Evolutionary conservation across 2,329 filamentous ascomycete genomes (phyloP), one percentile per base, ranked within the genome.

Genomic region (Penicillium oxalicum): DNA sequence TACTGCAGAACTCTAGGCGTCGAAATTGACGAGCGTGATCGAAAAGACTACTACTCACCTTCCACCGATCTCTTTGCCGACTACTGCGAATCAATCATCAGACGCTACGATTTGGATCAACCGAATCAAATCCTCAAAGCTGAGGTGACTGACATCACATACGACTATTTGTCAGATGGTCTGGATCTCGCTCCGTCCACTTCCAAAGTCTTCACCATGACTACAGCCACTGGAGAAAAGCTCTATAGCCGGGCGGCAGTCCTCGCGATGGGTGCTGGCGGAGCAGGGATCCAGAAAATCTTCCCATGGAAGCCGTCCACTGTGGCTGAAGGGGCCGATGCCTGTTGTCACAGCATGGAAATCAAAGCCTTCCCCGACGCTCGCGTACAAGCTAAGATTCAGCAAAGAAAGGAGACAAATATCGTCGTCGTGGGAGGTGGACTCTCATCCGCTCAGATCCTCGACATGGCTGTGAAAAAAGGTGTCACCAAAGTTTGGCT

Each of bases 381-480:
- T 0, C 61, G 76, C 2, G 67, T 88, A 0, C 65, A 68, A 13
- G 58, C 66, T 0, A 82, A 81, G 48, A 79, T 88, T 8, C 68
- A 71, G 5, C 64, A 68, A 1, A 68, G 69, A 4, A 60, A 67
- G 48, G 53, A 65, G n/a, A 87, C 84, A 0, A 82, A 83, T 51
- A 66, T 91, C 6, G 73, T 90, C 6, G 77, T 91, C 7, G 75
- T 91, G 4, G 86, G 86, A 2, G 88, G 87, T 1, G 88, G 88
- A 0, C 70, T 91, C 4, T 90, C 87, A 0, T 87, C 85, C 24
- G 85, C 86, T 0, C 88, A 91, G 63, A 73, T 91, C 13, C 76
- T 81, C 0, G 84, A 89, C 60, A 74, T 86, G 40, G 81, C 81
- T 1, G 70, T 90, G 49, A 76, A 78, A 7, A 74, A 75, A 25